phyloP scores from a whole-genome alignment of 768 basidiomycete genomes.

The Astraeus odoratus region DNA sequence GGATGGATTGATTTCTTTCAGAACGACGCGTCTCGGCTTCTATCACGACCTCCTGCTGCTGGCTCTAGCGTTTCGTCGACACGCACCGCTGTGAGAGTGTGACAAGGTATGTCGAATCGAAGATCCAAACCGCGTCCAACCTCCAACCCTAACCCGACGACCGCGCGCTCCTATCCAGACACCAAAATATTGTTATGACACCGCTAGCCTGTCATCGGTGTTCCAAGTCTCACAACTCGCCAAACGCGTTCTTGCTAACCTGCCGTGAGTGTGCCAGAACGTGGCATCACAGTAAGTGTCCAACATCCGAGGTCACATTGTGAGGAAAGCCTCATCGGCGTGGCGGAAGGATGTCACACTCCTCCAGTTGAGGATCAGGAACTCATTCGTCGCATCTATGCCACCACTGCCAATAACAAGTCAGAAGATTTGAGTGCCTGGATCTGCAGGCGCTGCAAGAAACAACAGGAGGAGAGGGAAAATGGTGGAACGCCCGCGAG shows the following conservation, averaged over 20 bases:
- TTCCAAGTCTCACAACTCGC: slow-evolving; percentile 15
- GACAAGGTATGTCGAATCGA: too few species aligned
- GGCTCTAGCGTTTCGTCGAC: too few species aligned
- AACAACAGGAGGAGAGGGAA: slow-evolving; percentile 1
- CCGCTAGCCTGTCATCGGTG: slow-evolving; percentile 19
- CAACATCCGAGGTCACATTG: neutral
- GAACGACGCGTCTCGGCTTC: too few species aligned
- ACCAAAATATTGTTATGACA: neutral
- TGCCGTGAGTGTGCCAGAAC: slow-evolving; percentile 27
- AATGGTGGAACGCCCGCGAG: neutral
- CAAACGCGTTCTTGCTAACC: slow-evolving; percentile 26
- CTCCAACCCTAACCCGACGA: slow-evolving; percentile 28
- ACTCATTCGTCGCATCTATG: slow-evolving; percentile 20
- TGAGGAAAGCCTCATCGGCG: neutral
- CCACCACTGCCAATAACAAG: slow-evolving; percentile 18
- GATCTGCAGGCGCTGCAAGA: slow-evolving; percentile 29
- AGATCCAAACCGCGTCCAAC: too few species aligned
- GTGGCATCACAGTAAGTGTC: slow-evolving; percentile 29
- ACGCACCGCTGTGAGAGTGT: too few species aligned
- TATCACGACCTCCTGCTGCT: too few species aligned
- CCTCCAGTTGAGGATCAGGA: slow-evolving; percentile 22
- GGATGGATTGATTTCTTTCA: neutral
- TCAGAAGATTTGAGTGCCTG: slow-evolving; percentile 18
- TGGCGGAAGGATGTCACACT: slow-evolving; percentile 24
- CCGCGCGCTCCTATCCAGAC: too few species aligned